phyloP scores from a whole-genome alignment of 768 basidiomycete species.

The Heimioporus sp. region DNA sequence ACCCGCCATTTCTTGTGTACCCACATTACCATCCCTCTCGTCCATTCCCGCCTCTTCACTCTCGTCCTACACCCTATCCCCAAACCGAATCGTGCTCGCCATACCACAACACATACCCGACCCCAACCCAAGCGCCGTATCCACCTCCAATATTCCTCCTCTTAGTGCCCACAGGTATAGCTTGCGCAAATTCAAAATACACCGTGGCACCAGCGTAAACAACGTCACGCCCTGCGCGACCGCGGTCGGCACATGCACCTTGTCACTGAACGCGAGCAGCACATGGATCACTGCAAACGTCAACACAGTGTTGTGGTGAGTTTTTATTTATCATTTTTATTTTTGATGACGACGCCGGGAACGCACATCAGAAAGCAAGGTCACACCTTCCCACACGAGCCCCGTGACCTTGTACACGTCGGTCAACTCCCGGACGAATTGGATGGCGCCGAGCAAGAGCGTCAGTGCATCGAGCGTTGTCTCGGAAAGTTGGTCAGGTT shows the following conservation, averaged over 20 bases:
- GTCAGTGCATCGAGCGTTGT: neutral
- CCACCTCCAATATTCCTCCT: neutral
- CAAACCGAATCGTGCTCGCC: neutral
- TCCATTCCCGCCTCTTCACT: neutral
- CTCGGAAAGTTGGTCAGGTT: neutral
- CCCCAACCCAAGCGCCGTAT: neutral
- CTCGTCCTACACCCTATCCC: neutral
- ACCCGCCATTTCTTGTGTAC: too few relatives aligned
- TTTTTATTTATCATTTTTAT: neutral
- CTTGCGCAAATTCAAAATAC: neutral
- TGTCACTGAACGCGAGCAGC: neutral
- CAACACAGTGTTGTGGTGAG: neutral
- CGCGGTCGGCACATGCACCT: neutral
- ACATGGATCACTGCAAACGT: neutral
- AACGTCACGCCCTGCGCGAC: neutral
- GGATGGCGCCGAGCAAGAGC: neutral
- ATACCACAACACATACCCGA: neutral
- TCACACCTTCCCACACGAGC: neutral
- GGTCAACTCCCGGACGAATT: neutral
- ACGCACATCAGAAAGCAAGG: neutral
- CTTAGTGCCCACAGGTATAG: neutral
- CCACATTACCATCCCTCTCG: too few relatives aligned
- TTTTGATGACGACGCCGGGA: too few relatives aligned
- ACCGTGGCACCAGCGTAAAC: neutral
- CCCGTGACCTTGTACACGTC: neutral